Conservation (phyloP, 2,329 filamentous ascomycete species). For the Penicillium sp. region DNA sequence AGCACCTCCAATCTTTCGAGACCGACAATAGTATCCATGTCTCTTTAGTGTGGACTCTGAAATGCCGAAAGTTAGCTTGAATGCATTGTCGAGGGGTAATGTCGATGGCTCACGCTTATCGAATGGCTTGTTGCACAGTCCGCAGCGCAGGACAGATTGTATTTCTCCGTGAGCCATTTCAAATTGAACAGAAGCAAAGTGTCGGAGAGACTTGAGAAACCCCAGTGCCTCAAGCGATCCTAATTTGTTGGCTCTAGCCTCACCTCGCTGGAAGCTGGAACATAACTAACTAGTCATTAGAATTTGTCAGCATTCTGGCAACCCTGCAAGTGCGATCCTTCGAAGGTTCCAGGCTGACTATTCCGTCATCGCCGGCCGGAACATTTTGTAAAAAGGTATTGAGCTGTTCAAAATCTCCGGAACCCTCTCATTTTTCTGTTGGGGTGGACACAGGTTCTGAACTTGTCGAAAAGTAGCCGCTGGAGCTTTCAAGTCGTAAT, state of each 20-base stretch:
- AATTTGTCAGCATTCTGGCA: not conserved
- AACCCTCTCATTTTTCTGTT: not conserved
- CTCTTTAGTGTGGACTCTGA: slow-evolving; percentile 46
- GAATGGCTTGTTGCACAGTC: slow-evolving; percentile 46
- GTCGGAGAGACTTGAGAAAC: not conserved
- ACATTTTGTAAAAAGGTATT: slow-evolving; percentile 1
- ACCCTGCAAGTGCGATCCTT: not conserved
- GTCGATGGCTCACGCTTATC: slow-evolving; percentile 37
- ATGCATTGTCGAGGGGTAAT: slow-evolving; percentile 4
- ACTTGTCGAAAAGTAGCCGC: not conserved
- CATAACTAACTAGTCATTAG: no score
- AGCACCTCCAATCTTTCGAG: slow-evolving; percentile 30
- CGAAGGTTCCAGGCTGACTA: not conserved
- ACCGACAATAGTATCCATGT: slow-evolving; percentile 50
- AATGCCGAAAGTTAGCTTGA: slow-evolving; percentile 12
- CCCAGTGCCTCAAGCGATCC: not conserved
- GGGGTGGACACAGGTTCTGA: not conserved
- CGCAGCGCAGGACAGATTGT: slow-evolving; percentile 38
- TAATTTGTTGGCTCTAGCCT: not conserved
- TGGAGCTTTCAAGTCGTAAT: not conserved
- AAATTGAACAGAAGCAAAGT: not conserved
- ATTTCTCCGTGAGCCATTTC: slow-evolving; percentile 26
- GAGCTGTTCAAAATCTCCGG: not conserved
- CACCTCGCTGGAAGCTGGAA: no score
- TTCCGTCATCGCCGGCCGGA: not conserved